Base-by-base conservation (phyloP, 2,329 filamentous ascomycete species). In the Microdochium trichocladiopsis region DNA sequence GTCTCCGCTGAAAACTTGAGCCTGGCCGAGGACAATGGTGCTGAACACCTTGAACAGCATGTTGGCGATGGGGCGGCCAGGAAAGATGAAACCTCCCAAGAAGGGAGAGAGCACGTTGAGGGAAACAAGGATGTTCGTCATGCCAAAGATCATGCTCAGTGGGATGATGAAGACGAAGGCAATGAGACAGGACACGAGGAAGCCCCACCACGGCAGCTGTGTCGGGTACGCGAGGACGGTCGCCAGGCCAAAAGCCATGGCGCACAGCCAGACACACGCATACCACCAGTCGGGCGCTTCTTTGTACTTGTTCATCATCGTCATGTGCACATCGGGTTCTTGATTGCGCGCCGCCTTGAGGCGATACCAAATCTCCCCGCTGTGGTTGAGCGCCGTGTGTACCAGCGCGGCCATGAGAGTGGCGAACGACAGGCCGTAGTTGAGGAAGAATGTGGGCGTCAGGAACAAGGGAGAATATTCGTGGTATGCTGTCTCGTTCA, bases 261-360 rank as follows among this genome's bases (percentile, higher is more conserved):
- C 79, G 24, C 69, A 25, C 1, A 75, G 45, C 4, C 74, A 67
- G 2, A 79, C 59, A 0, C 55, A 59, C 0, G 61, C 59, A 52
- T 82, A 83, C 79, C 79, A 83, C 77, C 77, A 83, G 33, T 74
- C 62, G 1, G 80, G 80, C 0, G 73, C 75, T 1, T 76, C 67
- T 43, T 64, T 66, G 57, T 81, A 84, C 37, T 75, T 77, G 23
- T 67, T 63, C 76, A 83, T 83, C 54, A 83, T 63, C 28, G 70
- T 71, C 54, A 69, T 66, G 56, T 80, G 78, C 12, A 79, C 62
- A 54, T 80, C 78, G 4, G 66, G 68, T 51, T 77, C 74, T 25
- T 78, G 71, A 21, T 77, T 69, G 16, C 75, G 65, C 22, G 72
- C 72, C 3, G 71, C 64, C 62, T 69, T 74, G 47, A 78, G 61